Base-by-base conservation (phyloP, 768 basidiomycete genomes). In the Epithele typhae region DNA sequence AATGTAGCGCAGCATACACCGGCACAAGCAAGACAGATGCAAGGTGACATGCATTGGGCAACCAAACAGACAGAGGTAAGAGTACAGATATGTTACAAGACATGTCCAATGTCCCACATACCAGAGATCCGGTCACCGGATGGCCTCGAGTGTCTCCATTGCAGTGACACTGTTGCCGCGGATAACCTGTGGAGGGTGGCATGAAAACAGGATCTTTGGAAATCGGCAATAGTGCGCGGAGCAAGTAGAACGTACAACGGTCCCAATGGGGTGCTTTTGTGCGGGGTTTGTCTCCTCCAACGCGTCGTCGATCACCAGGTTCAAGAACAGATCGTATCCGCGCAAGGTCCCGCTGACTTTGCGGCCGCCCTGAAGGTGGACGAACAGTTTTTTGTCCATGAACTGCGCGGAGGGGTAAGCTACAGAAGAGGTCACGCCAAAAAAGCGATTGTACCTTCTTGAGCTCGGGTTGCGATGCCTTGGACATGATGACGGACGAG, bases 291-390 rank as follows among this genome's bases (percentile, higher is more conserved):
- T 82, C 72, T 98, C 96, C 68, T 99, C 96, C 58, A 85, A 65
- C 9, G 92, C 90, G 61, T 98, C 91, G 66, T 98, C 96, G 65
- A 99, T 82, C 55, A 98, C 96, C 32, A 99, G 77, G 68, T 99
- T 99, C 64, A 99, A 73, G 75, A 99, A 99, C 54, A 99, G 86
- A 74, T 99, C 96, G 68, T 96, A 99, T 43, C 96, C 96, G 53
- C 96, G 85, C 41, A 99, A 72, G 12, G 82, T 84, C 45, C 96
- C 96, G 71, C 90, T 92, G 60, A 99, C 90, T 79, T 91, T 92
- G 61, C 95, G 85, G 45, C 92, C 92, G 38, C 89, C 92, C 64
- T 96, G 93, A 6, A 99, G 74, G 70, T 95, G 82, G 60, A 99
- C 75, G 68, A 94, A 94, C 57, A 98, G 72, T 61, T 87, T 89